Evolutionary conservation across 2,329 filamentous ascomycete species (phyloP).

Genomic region (Venturia oleaginea): DNA sequence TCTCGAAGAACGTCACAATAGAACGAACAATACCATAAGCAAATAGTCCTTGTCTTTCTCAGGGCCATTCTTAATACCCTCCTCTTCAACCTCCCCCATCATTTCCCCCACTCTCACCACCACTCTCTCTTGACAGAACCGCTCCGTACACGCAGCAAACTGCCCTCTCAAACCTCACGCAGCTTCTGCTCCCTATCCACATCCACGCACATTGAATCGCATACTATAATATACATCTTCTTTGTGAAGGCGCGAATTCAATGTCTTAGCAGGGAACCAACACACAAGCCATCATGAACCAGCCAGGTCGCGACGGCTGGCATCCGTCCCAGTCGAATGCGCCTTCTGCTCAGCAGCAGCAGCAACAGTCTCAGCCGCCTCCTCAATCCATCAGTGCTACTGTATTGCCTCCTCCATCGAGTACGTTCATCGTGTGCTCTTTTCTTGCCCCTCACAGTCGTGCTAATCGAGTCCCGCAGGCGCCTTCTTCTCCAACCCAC

Average conservation of each 20-base stretch:
- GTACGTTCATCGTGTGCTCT: not conserved
- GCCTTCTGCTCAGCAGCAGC: conserved; percentile 39
- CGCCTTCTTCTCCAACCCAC: conserved; percentile 32
- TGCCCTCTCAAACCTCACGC: not conserved
- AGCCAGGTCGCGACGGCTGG: conserved; percentile 33
- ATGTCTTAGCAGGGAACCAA: conserved; percentile 19
- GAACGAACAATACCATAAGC: not conserved
- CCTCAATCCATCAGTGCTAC: not conserved
- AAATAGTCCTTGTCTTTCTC: not conserved
- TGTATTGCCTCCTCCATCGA: conserved; percentile 1
- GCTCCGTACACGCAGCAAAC: conserved; percentile 6
- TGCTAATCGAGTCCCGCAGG: conserved; percentile 1
- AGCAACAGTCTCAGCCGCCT: conserved; percentile 22
- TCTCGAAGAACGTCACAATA: not conserved
- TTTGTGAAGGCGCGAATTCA: conserved; percentile 18
- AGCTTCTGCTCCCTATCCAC: not conserved
- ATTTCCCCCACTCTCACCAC: not conserved
- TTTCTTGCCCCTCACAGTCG: not conserved
- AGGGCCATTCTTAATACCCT: not conserved
- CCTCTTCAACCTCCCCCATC: not conserved
- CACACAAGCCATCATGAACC: conserved; percentile 29
- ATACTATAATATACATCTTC: conserved; percentile 7
- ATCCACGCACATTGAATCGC: not conserved
- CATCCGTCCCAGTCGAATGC: conserved; percentile 35
- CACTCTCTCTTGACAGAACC: not conserved